Conservation (phyloP, 768 basidiomycete species). For the Boletus speciosus region DNA sequence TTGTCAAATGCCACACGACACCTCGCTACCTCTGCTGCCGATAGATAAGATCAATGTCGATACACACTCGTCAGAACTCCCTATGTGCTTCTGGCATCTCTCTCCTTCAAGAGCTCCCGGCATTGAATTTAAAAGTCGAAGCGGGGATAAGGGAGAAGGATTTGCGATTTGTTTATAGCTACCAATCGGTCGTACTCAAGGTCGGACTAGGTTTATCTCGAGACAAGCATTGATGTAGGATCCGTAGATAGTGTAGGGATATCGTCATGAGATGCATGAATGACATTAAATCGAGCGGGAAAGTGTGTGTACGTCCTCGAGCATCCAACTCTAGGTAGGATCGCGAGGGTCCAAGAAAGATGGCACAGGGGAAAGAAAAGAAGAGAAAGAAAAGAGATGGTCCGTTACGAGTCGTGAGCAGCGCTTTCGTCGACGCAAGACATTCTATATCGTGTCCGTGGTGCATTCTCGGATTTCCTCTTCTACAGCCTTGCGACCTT, state of each 20-base stretch:
- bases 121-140: not conserved
- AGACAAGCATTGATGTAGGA: conserved; percentile 10
- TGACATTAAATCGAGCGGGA: conserved; percentile 8
- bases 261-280: conserved; percentile 20
- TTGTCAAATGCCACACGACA: no score
- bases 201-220: not conserved
- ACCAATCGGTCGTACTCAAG: not conserved
- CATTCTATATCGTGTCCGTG: conserved; percentile 15
- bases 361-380: not conserved
- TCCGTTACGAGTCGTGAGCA: conserved; percentile 11
- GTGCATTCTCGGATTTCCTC: conserved; percentile 50
- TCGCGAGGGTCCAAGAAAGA: conserved; percentile 8
- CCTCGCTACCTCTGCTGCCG: not conserved
- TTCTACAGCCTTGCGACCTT: conserved; percentile 68
- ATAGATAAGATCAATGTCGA: no score
- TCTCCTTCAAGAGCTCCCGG: not conserved
- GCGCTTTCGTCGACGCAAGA: not conserved
- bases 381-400: not conserved
- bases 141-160: not conserved
- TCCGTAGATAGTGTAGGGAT: conserved; percentile 27
- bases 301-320: conserved; percentile 1
- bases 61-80: not conserved
- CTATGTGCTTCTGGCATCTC: not conserved
- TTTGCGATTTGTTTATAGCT: not conserved
- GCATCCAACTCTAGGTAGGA: conserved; percentile 2